These are phyloP conservation scores for Chamaenerion angustifolium DNA, from an alignment of 345 rosid genomes.

Conservation along the genomic window DNA sequence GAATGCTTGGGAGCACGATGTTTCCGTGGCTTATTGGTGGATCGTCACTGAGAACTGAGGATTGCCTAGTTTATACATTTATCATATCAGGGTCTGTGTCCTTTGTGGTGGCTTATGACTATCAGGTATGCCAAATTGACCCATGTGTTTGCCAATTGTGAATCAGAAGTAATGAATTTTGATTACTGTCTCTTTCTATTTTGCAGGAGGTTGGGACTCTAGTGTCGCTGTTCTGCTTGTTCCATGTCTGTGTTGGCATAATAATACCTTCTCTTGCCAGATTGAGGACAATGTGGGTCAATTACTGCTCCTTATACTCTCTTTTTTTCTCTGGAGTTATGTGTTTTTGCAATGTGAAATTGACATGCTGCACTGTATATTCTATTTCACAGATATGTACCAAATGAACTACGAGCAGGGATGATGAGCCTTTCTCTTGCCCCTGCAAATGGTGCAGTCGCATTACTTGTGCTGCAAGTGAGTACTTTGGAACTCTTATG, in stretches of 20 bases:
- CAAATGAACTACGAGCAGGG: constrained; percentile 88
- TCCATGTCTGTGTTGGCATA: constrained; percentile 59
- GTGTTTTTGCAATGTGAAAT: not conserved
- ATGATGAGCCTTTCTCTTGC: constrained; percentile 81
- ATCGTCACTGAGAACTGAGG: constrained; percentile 58
- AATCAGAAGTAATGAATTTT: not conserved
- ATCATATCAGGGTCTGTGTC: constrained; percentile 42
- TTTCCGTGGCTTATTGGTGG: constrained; percentile 76
- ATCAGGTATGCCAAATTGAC: constrained; percentile 45
- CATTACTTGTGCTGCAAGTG: constrained; percentile 53
- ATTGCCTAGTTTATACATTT: constrained; percentile 56
- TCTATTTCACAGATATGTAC: constrained; percentile 53
- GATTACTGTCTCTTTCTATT: constrained; percentile 2
- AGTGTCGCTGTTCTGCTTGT: constrained; percentile 59
- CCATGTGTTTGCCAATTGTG: not conserved
- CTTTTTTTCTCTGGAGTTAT: not conserved
- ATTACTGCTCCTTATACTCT: constrained; percentile 1
- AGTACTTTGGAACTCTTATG: constrained; percentile 4
- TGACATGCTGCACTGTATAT: not conserved
- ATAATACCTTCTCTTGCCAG: constrained; percentile 75
- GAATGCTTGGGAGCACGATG: constrained; percentile 86
- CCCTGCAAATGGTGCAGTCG: constrained; percentile 63
- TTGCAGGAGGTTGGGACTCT: constrained; percentile 75
- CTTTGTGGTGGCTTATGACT: constrained; percentile 78
- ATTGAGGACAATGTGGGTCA: constrained; percentile 69